A percentile compares a stretch with the other conserved stretches of the same genome.
These are phyloP conservation scores for Vigna trinervia DNA, from an alignment of 306 rosid species.

Conservation along the genomic window DNA sequence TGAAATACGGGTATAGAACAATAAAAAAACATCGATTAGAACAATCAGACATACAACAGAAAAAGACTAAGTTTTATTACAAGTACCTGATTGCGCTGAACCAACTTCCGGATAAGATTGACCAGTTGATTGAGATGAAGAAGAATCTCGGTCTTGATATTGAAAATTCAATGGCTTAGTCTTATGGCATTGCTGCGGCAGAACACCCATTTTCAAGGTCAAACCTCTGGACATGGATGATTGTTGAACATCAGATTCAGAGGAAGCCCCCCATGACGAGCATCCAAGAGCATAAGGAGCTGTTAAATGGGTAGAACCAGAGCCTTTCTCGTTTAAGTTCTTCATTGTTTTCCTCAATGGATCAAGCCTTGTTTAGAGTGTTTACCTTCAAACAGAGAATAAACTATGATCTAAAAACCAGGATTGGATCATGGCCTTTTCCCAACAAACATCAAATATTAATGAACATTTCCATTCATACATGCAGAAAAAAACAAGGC, in stretches of 20 bases:
- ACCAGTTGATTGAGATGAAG: conserved; percentile 70
- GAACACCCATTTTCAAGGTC: conserved; percentile 56
- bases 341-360: conserved; percentile 46
- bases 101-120: conserved; percentile 58
- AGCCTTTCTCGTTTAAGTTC: conserved; percentile 42
- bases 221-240: conserved; percentile 55
- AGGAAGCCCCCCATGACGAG: conserved; percentile 43
- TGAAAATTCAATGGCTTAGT: conserved; percentile 52
- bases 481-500: background rate
- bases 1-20: background rate
- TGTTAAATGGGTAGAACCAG: conserved; percentile 38
- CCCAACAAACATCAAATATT: background rate
- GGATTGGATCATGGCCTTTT: conserved; percentile 28
- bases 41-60: background rate
- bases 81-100: conserved; percentile 57
- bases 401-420: conserved; percentile 33
- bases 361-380: conserved; percentile 19
- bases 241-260: conserved; percentile 50
- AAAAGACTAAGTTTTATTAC: background rate
- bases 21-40: conserved; percentile 5
- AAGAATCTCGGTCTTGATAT: conserved; percentile 68
- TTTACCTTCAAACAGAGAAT: conserved; percentile 25
- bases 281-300: conserved; percentile 41
- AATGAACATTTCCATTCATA: background rate
- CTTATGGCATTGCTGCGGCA: conserved; percentile 51